Conservation (phyloP, 2,329 filamentous ascomycete genomes). For the Lasiodiplodia theobromae region DNA sequence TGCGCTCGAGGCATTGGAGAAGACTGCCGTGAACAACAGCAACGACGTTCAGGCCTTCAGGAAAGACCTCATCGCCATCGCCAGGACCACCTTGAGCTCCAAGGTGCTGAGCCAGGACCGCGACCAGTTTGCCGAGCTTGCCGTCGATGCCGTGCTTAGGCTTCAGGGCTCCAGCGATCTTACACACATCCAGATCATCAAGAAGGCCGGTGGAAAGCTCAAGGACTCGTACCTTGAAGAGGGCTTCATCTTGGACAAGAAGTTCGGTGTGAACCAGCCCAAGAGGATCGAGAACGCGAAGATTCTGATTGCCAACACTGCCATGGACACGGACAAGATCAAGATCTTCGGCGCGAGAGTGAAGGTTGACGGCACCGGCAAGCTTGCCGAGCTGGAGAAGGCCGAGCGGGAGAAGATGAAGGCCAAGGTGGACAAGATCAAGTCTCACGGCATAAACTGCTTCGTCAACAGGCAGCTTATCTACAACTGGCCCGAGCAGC, state of each 20-base stretch:
- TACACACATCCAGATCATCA: constrained; percentile 98
- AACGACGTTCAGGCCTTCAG: constrained; percentile 82
- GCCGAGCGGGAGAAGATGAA: constrained; percentile 99
- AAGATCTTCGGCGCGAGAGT: constrained; percentile 98
- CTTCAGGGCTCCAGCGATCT: constrained; percentile 91
- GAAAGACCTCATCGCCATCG: constrained; percentile 88
- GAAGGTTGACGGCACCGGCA: constrained; percentile 94
- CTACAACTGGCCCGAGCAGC: constrained; percentile 99
- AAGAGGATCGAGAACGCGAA: constrained; percentile 98
- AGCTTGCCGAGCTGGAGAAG: constrained; percentile 97
- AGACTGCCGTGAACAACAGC: constrained; percentile 88
- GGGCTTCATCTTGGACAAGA: constrained; percentile 98
- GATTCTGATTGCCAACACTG: constrained; percentile 96
- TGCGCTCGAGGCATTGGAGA: constrained; percentile 82
- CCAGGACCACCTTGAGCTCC: constrained; percentile 92
- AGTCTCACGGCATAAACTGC: constrained; percentile 98
- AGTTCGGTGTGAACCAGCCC: constrained; percentile 97
- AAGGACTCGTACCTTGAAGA: constrained; percentile 97
- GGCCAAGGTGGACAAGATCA: constrained; percentile 98
- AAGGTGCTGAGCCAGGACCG: constrained; percentile 96
- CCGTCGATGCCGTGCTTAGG: constrained; percentile 88
- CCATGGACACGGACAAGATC: constrained; percentile 99
- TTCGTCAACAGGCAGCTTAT: constrained; percentile 99
- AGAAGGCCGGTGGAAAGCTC: constrained; percentile 97
- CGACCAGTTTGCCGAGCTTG: constrained; percentile 87